These are phyloP conservation scores for Fusarium sp. DNA, from an alignment of 2,329 filamentous ascomycete genomes.

Conservation along the genomic window DNA sequence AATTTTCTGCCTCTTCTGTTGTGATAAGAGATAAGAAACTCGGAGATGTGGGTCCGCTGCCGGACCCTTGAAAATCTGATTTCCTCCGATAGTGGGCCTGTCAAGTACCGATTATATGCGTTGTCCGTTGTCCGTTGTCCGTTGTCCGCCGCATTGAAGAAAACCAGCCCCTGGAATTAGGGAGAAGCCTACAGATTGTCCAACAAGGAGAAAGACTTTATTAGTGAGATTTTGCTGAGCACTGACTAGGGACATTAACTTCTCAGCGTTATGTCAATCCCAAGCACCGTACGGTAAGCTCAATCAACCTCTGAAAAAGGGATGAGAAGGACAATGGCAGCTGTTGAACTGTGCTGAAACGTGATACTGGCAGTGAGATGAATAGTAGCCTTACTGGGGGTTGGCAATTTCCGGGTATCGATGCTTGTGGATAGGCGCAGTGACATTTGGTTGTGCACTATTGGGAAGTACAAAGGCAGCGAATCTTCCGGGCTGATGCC, in stretches of 20 bases:
- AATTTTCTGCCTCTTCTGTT: background rate
- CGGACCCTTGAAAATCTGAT: conserved; percentile 15
- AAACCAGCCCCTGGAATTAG: conserved; percentile 12
- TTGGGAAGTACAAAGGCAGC: background rate
- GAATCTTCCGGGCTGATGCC: background rate
- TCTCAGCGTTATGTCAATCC: background rate
- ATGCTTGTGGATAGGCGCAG: background rate
- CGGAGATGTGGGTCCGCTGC: conserved; percentile 18
- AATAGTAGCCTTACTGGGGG: background rate
- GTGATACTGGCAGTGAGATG: background rate
- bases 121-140: background rate
- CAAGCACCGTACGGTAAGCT: background rate
- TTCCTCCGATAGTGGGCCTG: conserved; percentile 20
- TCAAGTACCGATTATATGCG: conserved; percentile 9
- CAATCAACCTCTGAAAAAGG: background rate
- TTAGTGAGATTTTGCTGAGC: background rate
- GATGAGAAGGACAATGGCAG: background rate
- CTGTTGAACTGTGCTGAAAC: background rate
- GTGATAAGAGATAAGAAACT: conserved; percentile 42
- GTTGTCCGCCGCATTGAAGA: background rate
- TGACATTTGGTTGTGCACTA: background rate
- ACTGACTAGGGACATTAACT: background rate
- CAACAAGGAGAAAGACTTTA: background rate
- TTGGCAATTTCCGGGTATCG: background rate
- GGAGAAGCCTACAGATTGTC: background rate